phyloP scores from a whole-genome alignment of 148 eudicot genomes.

The Vaccinium myrtillus region DNA sequence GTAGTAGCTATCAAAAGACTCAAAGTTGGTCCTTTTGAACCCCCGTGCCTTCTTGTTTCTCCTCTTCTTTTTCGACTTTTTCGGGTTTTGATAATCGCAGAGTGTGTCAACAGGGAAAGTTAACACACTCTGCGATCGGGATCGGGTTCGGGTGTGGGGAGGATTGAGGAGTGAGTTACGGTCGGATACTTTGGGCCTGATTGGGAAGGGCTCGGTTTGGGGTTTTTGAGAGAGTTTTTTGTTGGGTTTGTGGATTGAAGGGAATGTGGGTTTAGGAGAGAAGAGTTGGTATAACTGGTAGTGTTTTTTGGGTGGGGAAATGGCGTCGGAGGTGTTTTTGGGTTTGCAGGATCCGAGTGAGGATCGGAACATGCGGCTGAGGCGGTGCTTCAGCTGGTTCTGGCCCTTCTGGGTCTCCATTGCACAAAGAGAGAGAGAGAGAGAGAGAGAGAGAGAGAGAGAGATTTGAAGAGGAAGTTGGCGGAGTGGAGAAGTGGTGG shows the following conservation, averaged over 20 bases:
- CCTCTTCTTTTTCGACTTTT: constrained; percentile 1
- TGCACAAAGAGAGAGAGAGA: constrained; percentile 9
- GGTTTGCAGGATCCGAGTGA: constrained; percentile 39
- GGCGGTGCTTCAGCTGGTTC: constrained; percentile 34
- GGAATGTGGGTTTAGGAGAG: constrained; percentile 24
- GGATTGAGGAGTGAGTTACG: constrained; percentile 16
- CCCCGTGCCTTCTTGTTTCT: constrained; percentile 21
- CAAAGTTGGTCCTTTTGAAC: constrained; percentile 13
- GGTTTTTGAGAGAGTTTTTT: constrained; percentile 24
- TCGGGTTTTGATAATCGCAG: not conserved
- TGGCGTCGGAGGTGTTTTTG: constrained; percentile 35
- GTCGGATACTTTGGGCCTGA: constrained; percentile 35
- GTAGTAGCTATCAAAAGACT: constrained; percentile 28
- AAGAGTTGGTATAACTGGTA: constrained; percentile 31
- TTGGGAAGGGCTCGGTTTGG: constrained; percentile 22
- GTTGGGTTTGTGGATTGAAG: constrained; percentile 42
- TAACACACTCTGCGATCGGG: not conserved
- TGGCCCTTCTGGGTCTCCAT: constrained; percentile 44
- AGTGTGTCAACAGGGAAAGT: constrained; percentile 27
- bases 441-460: constrained; percentile 17
- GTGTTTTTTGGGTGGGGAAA: constrained; percentile 35
- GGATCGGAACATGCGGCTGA: constrained; percentile 42
- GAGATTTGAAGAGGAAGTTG: constrained; percentile 14
- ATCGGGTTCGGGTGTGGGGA: constrained; percentile 8
- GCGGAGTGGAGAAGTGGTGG: constrained; percentile 14